Evolutionary conservation across 2,329 filamentous ascomycete species (phyloP), one percentile per base, ranked within the genome.

Genomic region (Colletotrichum orbiculare): DNA sequence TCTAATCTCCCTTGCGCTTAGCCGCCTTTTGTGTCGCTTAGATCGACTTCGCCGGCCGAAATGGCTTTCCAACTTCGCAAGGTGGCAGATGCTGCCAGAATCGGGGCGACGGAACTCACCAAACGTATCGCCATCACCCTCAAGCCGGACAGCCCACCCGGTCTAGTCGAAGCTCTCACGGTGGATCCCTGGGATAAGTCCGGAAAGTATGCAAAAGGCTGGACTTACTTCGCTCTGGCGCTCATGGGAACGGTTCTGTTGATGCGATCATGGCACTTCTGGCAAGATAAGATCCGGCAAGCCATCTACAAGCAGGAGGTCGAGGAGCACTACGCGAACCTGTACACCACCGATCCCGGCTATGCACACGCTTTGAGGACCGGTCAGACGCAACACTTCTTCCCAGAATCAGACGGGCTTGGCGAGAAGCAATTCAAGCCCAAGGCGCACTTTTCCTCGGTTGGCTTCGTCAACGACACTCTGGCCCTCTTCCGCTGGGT

Each of bases 221-320:
- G 93, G 89, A 93, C 95, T 12, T 97, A 96, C 77, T 96, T 97
- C 73, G 89, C 91, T 56, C 77, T 96, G 53, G 87, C 89, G 54
- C 77, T 97, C 65, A 84, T 94, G 68, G 84, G 86, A 35, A 72
- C 87, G 58, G 89, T 94, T 5, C 80, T 91, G 10, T 72, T 90
- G 10, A 82, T 95, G 74, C 89, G 93, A 69, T 84, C 92, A 74
- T 97, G 94, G 83, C 91, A 97, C 77, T 89, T 91, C 70, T 97
- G 93, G 90, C 93, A 94, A 71, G 94, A 97, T 81, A 96, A 96
- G 80, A 93, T 97, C 69, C 88, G 94, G 70, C 92, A 94, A 70
- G 94, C 93, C 68, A 87, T 96, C 66, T 92, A 96, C 80, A 95
- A 96, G 79, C 90, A 96, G 73, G 89, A 93, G 74, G 84, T 92